These are phyloP conservation scores for Serendipita sp. DNA, from an alignment of 768 basidiomycete species.

Conservation along the genomic window DNA sequence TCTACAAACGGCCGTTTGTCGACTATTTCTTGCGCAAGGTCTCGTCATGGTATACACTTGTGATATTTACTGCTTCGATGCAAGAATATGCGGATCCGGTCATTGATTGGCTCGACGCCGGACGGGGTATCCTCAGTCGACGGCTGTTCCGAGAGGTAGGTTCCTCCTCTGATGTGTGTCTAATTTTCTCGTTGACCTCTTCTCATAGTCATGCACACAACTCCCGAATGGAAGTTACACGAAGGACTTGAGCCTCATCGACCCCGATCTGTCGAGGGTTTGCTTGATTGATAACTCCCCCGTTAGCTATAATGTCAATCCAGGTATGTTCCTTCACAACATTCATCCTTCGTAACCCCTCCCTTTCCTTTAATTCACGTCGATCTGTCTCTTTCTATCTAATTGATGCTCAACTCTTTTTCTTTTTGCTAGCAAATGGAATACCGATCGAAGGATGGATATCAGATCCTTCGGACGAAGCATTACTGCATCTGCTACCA, in stretches of 20 bases:
- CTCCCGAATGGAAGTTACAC: constrained; percentile 87
- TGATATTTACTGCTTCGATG: constrained; percentile 98
- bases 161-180: background rate
- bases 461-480: constrained; percentile 91
- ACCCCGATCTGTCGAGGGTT: constrained; percentile 79
- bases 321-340: constrained; percentile 40
- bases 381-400: background rate
- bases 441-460: constrained; percentile 99
- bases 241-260: constrained; percentile 80
- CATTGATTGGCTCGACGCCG: constrained; percentile 97
- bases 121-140: constrained; percentile 75
- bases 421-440: constrained; percentile 76
- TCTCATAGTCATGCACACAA: constrained; percentile 72
- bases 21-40: constrained; percentile 92
- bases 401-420: constrained; percentile 9
- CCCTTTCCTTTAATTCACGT: constrained; percentile 2
- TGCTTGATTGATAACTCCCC: constrained; percentile 96
- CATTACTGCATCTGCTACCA: constrained; percentile 85
- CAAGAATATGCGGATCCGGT: constrained; percentile 99
- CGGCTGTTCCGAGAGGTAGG: constrained; percentile 85
- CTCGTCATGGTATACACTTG: constrained; percentile 94
- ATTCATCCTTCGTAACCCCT: background rate
- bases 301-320: constrained; percentile 77
- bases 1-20: constrained; percentile 95
- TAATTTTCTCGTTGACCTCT: constrained; percentile 1